Evolutionary conservation across 495 filamentous ascomycete species (phyloP).

Genomic region (Xylaria venustula): DNA sequence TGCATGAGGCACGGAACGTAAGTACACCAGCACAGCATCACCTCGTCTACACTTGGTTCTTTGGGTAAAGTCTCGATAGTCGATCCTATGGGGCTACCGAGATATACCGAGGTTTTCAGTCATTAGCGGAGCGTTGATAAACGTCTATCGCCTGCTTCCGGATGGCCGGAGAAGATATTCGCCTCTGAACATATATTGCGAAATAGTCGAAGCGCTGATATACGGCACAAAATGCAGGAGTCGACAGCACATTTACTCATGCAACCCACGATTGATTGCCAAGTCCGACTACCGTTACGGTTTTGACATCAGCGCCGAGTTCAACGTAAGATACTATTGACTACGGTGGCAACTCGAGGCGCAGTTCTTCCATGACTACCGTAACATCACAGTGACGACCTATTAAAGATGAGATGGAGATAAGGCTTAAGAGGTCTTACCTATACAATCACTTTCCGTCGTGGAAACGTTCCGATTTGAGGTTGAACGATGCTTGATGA

Average conservation of each 20-base stretch:
- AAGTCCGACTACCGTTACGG: neutral
- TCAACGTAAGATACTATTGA: neutral
- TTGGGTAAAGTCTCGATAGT: neutral
- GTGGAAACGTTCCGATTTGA: slow-evolving; percentile 2
- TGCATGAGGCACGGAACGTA: neutral
- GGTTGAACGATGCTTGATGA: neutral
- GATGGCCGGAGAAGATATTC: neutral
- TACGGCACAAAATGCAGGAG: neutral
- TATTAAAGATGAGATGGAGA: neutral
- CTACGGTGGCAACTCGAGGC: neutral
- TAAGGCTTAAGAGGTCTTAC: neutral
- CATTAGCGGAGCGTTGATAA: neutral
- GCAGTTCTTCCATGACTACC: neutral
- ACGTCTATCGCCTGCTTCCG: neutral
- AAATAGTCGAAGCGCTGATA: neutral
- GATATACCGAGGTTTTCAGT: too few relatives aligned
- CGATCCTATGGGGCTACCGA: neutral
- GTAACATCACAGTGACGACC: neutral
- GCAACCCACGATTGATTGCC: neutral
- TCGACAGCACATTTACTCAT: neutral
- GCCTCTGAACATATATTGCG: neutral
- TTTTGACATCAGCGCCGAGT: neutral
- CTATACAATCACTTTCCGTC: neutral
- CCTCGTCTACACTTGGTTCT: neutral
- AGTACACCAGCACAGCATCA: neutral